phyloP scores from a whole-genome alignment of 495 filamentous ascomycete species.

The Chaetomium cochliodes region DNA sequence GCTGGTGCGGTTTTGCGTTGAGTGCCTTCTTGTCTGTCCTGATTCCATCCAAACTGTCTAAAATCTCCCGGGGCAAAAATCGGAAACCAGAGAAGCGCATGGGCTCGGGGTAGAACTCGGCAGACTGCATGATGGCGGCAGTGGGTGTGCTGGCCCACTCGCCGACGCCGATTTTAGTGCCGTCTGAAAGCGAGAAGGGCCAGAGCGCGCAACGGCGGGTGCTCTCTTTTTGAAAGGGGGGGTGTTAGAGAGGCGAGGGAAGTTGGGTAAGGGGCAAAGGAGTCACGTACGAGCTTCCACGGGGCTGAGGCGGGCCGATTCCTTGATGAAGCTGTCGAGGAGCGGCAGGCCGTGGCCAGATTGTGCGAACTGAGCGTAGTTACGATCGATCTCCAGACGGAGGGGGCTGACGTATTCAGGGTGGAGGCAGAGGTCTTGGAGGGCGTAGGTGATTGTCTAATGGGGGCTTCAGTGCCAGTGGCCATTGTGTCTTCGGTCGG shows the following conservation, averaged over 20 bases:
- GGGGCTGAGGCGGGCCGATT: conserved; percentile 1
- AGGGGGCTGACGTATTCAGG: background rate
- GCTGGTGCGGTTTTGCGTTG: background rate
- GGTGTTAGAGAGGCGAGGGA: background rate
- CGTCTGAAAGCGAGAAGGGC: background rate
- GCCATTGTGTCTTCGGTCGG: background rate
- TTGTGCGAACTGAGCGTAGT: background rate
- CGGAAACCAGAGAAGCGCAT: background rate
- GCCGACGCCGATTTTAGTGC: background rate
- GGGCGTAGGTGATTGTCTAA: background rate
- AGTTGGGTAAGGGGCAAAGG: background rate
- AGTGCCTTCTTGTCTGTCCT: background rate
- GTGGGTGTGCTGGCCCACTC: background rate
- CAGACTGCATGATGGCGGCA: background rate
- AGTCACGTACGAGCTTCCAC: background rate
- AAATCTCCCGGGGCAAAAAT: background rate
- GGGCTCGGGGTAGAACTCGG: background rate
- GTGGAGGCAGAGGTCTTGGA: background rate
- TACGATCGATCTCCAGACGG: background rate
- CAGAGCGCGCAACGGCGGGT: background rate
- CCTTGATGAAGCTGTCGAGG: conserved; percentile 1
- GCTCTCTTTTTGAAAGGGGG: background rate
- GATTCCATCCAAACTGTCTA: background rate
- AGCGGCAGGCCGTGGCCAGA: background rate
- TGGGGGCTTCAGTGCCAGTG: background rate